These are phyloP conservation scores for Bombardia bombarda DNA, from an alignment of 495 filamentous ascomycete species.

Conservation along the genomic window DNA sequence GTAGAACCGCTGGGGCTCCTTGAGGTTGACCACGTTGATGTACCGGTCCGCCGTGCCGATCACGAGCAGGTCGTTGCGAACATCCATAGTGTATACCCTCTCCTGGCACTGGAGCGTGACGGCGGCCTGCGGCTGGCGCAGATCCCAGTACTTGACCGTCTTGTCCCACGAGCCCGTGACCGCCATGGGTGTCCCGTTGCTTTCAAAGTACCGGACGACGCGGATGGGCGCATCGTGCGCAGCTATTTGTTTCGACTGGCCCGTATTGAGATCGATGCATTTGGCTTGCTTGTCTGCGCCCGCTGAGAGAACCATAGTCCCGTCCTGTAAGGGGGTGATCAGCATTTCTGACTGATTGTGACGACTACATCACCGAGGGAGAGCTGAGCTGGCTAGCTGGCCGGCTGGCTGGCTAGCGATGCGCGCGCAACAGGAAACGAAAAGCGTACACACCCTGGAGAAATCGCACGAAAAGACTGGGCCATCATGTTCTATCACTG, in stretches of 20 bases:
- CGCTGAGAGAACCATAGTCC: slow-evolving; percentile 66
- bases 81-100: slow-evolving; percentile 84
- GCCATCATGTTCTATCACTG: slow-evolving; percentile 61
- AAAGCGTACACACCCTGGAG: slow-evolving; percentile 66
- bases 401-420: neutral
- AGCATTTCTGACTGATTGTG: no score
- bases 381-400: slow-evolving; percentile 1
- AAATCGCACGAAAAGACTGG: slow-evolving; percentile 71
- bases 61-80: slow-evolving; percentile 74
- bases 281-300: slow-evolving; percentile 80
- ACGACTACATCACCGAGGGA: no score
- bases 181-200: slow-evolving; percentile 52
- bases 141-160: slow-evolving; percentile 92
- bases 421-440: no score
- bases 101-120: slow-evolving; percentile 64
- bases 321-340: slow-evolving; percentile 32
- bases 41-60: slow-evolving; percentile 84
- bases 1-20: slow-evolving; percentile 73
- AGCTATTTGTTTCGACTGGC: slow-evolving; percentile 54
- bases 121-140: slow-evolving; percentile 55
- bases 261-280: slow-evolving; percentile 62
- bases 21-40: slow-evolving; percentile 84
- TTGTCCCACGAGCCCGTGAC: slow-evolving; percentile 95
- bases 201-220: slow-evolving; percentile 67
- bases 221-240: slow-evolving; percentile 75